phyloP scores from a whole-genome alignment of 306 rosid genomes.

The Ormosia emarginata region DNA sequence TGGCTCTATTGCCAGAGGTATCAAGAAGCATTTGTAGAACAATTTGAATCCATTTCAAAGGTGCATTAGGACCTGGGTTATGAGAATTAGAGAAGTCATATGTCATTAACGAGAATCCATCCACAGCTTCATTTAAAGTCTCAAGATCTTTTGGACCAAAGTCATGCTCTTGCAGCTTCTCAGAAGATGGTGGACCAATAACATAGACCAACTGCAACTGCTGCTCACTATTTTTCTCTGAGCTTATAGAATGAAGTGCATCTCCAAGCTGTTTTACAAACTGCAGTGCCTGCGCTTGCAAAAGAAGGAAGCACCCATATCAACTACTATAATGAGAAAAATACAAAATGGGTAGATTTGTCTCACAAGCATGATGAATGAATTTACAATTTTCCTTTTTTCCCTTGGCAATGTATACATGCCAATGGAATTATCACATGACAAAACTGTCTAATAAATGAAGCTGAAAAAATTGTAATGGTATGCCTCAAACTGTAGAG shows the following conservation, averaged over 20 bases:
- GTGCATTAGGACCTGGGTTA: slow-evolving; percentile 97
- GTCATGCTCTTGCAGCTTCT: slow-evolving; percentile 71
- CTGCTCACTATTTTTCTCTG: slow-evolving; percentile 40
- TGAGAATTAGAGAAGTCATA: slow-evolving; percentile 88
- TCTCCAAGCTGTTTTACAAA: slow-evolving; percentile 84
- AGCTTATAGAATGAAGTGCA: slow-evolving; percentile 66
- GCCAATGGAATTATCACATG: background rate
- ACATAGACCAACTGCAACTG: slow-evolving; percentile 72
- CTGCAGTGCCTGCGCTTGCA: slow-evolving; percentile 65
- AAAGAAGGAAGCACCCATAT: slow-evolving; percentile 27
- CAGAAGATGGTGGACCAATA: slow-evolving; percentile 88
- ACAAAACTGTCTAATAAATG: slow-evolving; percentile 1
- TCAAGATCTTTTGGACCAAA: slow-evolving; percentile 82
- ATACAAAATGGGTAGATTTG: slow-evolving; percentile 4
- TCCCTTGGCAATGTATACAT: background rate
- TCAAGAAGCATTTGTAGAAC: slow-evolving; percentile 59
- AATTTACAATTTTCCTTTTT: background rate
- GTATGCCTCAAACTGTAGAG: background rate
- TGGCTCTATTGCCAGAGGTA: slow-evolving; percentile 37
- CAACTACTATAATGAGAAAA: slow-evolving; percentile 2
- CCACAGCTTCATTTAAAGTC: slow-evolving; percentile 64
- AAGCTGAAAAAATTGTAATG: background rate
- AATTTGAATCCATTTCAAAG: slow-evolving; percentile 82
- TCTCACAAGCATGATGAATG: background rate
- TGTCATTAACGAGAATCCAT: slow-evolving; percentile 91